phyloP scores from a whole-genome alignment of 2,329 filamentous ascomycete species.

The Celoporthe dispersa region DNA sequence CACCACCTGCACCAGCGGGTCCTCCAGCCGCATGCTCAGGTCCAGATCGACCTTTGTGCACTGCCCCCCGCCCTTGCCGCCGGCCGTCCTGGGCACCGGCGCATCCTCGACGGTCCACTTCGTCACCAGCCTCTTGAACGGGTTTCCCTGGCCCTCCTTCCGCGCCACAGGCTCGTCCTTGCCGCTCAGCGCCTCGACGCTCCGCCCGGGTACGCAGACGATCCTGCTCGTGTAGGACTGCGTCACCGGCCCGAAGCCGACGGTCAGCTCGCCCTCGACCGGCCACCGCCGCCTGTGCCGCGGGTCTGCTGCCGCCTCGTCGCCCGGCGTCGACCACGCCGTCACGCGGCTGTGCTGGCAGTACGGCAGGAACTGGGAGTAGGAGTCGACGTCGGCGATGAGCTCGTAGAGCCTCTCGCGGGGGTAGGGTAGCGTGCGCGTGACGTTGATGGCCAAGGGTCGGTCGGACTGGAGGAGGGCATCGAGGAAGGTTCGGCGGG shows the following conservation, averaged over 20 bases:
- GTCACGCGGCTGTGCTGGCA: conserved; percentile 80
- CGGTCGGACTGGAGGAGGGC: conserved; percentile 49
- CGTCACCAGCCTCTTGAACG: conserved; percentile 70
- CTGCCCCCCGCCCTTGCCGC: conserved; percentile 37
- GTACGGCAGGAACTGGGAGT: conserved; percentile 89
- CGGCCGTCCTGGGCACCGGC: conserved; percentile 36
- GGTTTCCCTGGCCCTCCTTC: conserved; percentile 28
- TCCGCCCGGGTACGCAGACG: conserved; percentile 72
- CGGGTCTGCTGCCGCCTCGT: conserved; percentile 28
- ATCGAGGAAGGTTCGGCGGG: conserved; percentile 28
- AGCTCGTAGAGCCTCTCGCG: conserved; percentile 75
- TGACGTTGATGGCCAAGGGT: conserved; percentile 64
- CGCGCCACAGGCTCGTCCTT: conserved; percentile 49
- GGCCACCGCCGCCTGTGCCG: conserved; percentile 59
- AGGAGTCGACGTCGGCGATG: conserved; percentile 86
- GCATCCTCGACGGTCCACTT: conserved; percentile 65
- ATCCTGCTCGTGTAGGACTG: conserved; percentile 84
- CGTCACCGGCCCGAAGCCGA: conserved; percentile 83
- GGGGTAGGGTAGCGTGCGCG: conserved; percentile 77
- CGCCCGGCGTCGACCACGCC: conserved; percentile 64
- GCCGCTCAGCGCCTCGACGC: conserved; percentile 80
- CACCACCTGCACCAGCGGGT: conserved; percentile 83
- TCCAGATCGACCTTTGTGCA: conserved; percentile 76
- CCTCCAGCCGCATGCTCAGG: conserved; percentile 84
- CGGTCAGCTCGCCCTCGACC: conserved; percentile 74